These are phyloP conservation scores for Trifolium repens DNA, from an alignment of 306 rosid genomes.

Conservation along the genomic window DNA sequence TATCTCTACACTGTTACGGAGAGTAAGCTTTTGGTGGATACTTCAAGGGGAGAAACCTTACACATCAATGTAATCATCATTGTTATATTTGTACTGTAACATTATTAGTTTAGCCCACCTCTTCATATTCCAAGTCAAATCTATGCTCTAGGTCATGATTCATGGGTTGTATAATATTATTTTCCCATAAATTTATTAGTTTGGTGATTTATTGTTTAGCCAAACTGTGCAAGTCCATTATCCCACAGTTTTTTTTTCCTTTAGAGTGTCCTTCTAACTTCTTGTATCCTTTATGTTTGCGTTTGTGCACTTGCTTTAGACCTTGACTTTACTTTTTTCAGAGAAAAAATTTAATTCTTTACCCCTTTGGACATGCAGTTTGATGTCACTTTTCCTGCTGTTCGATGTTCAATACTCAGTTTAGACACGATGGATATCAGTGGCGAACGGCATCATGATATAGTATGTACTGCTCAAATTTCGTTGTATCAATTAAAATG, in stretches of 20 bases:
- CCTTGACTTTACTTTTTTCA: neutral
- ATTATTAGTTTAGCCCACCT: conserved; percentile 19
- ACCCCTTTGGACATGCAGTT: conserved; percentile 64
- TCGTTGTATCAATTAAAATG: conserved; percentile 25
- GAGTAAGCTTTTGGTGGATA: conserved; percentile 84
- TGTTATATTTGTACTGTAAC: conserved; percentile 31
- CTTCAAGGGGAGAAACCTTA: conserved; percentile 82
- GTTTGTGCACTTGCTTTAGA: conserved; percentile 9
- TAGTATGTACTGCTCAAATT: conserved; percentile 60
- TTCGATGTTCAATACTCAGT: conserved; percentile 89
- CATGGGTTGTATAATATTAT: conserved; percentile 29
- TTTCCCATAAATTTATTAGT: conserved; percentile 20
- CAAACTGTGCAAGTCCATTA: conserved; percentile 12
- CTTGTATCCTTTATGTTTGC: conserved; percentile 20
- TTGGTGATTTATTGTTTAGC: conserved; percentile 29
- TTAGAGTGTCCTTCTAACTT: conserved; percentile 28
- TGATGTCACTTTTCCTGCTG: conserved; percentile 88
- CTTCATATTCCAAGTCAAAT: conserved; percentile 31
- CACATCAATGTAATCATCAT: conserved; percentile 65
- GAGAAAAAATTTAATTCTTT: conserved; percentile 17
- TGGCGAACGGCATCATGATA: conserved; percentile 91
- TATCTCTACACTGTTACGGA: conserved; percentile 76
- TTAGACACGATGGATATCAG: conserved; percentile 87
- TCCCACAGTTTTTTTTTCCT: neutral
- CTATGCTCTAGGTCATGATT: conserved; percentile 22